Evolutionary conservation across 208 protist genomes (phyloP).

Genomic region (Wallacemonas sp.): DNA sequence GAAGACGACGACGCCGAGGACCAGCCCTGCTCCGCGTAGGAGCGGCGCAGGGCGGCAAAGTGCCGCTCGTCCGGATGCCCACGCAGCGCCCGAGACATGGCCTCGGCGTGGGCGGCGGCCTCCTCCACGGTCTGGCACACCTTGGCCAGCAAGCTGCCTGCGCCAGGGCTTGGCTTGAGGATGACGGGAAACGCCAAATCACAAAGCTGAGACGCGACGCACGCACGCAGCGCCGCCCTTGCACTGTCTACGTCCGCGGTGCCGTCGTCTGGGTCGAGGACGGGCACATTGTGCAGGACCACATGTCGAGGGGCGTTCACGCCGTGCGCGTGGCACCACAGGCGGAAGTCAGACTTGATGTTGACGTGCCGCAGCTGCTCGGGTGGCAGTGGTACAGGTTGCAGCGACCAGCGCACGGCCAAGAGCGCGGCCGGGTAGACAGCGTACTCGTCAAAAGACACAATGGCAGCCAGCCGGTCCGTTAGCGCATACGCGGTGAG

Average conservation of each 20-base stretch:
- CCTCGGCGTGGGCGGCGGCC: conserved; percentile 39
- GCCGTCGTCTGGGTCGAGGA: too few species aligned
- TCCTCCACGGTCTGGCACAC: conserved; percentile 46
- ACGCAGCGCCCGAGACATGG: conserved; percentile 43
- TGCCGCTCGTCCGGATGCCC: conserved; percentile 50
- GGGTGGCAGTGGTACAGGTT: conserved; percentile 51
- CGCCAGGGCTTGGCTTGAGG: conserved; percentile 78
- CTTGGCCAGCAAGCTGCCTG: conserved; percentile 60
- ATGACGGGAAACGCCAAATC: conserved; percentile 55
- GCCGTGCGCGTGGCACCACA: conserved; percentile 37
- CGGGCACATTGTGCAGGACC: too few species aligned
- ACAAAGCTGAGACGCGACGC: not conserved
- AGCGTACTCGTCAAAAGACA: conserved; percentile 87
- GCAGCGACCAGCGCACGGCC: conserved; percentile 29
- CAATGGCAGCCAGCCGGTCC: conserved; percentile 42
- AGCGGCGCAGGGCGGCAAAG: conserved; percentile 33
- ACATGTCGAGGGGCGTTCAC: conserved; percentile 37
- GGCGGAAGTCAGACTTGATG: conserved; percentile 64
- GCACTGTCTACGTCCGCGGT: not conserved
- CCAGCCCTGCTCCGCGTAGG: not conserved
- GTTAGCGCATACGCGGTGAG: conserved; percentile 19
- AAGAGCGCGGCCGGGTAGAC: conserved; percentile 64
- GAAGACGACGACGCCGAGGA: not conserved
- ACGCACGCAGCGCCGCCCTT: not conserved
- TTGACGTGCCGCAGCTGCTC: conserved; percentile 42